Percentiles rank a stretch among this genome's conserved stretches.
Conservation (phyloP, 257 asterid genomes). For the Phtheirospermum japonicum region DNA sequence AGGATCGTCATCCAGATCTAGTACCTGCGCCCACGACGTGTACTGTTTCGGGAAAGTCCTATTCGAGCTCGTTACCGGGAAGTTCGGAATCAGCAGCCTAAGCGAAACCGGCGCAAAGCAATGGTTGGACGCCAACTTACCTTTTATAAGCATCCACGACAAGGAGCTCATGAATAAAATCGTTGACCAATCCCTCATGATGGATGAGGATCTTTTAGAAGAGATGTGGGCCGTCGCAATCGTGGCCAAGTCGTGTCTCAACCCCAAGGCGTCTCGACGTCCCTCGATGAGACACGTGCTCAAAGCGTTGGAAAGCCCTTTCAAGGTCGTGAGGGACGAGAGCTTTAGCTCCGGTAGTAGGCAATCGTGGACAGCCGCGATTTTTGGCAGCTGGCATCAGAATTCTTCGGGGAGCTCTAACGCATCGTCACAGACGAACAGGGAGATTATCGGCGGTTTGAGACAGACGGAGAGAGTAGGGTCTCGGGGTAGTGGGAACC, state of each 20-base stretch:
- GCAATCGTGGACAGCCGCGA: slow-evolving; percentile 85
- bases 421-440: slow-evolving; percentile 29
- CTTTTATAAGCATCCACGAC: slow-evolving; percentile 70
- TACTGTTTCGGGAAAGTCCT: slow-evolving; percentile 90
- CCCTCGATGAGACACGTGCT: slow-evolving; percentile 86
- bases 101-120: slow-evolving; percentile 57
- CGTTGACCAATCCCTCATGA: slow-evolving; percentile 76
- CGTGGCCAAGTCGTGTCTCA: slow-evolving; percentile 86
- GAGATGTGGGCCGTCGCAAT: slow-evolving; percentile 99
- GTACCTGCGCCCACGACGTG: slow-evolving; percentile 73
- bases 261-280: slow-evolving; percentile 73
- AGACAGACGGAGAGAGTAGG: slow-evolving; percentile 46
- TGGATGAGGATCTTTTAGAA: slow-evolving; percentile 89
- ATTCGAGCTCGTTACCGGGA: slow-evolving; percentile 92
- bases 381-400: slow-evolving; percentile 76
- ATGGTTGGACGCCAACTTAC: slow-evolving; percentile 60
- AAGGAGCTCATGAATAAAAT: slow-evolving; percentile 86
- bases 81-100: slow-evolving; percentile 80
- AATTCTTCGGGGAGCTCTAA: slow-evolving; percentile 55
- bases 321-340: slow-evolving; percentile 86
- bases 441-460: slow-evolving; percentile 40
- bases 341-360: slow-evolving; percentile 60
- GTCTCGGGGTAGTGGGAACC: slow-evolving; percentile 55
- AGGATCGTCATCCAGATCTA: slow-evolving; percentile 28
- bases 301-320: slow-evolving; percentile 85